phyloP scores from a whole-genome alignment of 805 yeast genomes.

The Wickerhamomyces bovis region DNA sequence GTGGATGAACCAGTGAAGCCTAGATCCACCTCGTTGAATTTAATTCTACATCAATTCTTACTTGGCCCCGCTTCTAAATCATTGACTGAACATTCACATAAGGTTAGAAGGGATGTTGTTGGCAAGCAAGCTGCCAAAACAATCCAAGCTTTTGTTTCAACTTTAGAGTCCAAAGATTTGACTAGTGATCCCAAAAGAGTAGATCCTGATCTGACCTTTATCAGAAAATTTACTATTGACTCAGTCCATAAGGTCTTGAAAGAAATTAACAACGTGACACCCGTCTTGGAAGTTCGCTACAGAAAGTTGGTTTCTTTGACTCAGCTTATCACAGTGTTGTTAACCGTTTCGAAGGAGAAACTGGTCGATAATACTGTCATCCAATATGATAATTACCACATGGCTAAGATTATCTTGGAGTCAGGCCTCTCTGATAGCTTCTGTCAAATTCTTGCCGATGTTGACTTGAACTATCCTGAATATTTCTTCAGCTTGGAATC shows the following conservation, averaged over 20 bases:
- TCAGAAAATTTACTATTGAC: slow-evolving; percentile 71
- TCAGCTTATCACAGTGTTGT: slow-evolving; percentile 16
- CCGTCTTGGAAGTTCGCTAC: slow-evolving; percentile 40
- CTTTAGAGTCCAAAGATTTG: slow-evolving; percentile 31
- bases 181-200: slow-evolving; percentile 42
- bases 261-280: slow-evolving; percentile 37
- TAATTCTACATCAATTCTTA: slow-evolving; percentile 68
- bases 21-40: slow-evolving; percentile 69
- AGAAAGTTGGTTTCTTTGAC: slow-evolving; percentile 42
- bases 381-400: slow-evolving; percentile 54
- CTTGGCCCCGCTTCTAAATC: slow-evolving; percentile 34
- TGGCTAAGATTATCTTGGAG: slow-evolving; percentile 65
- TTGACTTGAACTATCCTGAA: slow-evolving; percentile 72
- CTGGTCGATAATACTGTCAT: slow-evolving; percentile 28
- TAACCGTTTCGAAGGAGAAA: slow-evolving; percentile 19
- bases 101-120: slow-evolving; percentile 48
- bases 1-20: slow-evolving; percentile 47
- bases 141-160: slow-evolving; percentile 56
- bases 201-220: slow-evolving; percentile 65
- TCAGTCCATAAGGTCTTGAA: slow-evolving; percentile 55
- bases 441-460: slow-evolving; percentile 51
- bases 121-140: slow-evolving; percentile 58
- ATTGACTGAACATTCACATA: slow-evolving; percentile 30
- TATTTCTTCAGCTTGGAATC: slow-evolving; percentile 53
- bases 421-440: slow-evolving; percentile 54